phyloP scores from a whole-genome alignment of 164 flowering plant genomes.

The Akebia trifoliata region DNA sequence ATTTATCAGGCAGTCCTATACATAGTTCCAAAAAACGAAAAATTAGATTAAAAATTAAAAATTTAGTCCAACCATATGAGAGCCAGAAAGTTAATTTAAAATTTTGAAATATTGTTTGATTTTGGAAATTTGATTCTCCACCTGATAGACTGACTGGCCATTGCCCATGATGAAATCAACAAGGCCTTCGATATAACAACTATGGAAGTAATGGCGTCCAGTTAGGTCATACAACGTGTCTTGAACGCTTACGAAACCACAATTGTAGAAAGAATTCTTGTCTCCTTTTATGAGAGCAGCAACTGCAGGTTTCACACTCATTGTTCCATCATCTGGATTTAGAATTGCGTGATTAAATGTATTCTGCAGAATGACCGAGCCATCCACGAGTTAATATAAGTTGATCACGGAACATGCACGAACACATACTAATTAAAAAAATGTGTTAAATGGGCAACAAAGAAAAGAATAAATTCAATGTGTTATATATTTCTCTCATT shows the following conservation, averaged over 20 bases:
- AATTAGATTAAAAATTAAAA: too few species aligned
- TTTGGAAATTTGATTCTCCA: background rate
- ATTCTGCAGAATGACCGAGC: background rate
- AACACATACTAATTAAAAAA: too few species aligned
- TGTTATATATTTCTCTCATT: too few species aligned
- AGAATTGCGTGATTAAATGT: background rate
- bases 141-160: slow-evolving; percentile 10
- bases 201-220: slow-evolving; percentile 7
- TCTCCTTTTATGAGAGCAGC: slow-evolving; percentile 2
- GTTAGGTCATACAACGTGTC: slow-evolving; percentile 6
- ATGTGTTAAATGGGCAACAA: too few species aligned
- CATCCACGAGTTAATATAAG: too few species aligned
- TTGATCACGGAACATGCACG: too few species aligned
- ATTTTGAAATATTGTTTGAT: too few species aligned
- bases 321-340: background rate
- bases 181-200: slow-evolving; percentile 12
- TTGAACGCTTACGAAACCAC: slow-evolving; percentile 2
- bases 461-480: too few species aligned
- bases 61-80: too few species aligned
- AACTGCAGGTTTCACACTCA: background rate
- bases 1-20: too few species aligned
- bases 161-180: slow-evolving; percentile 24
- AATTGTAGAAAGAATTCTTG: slow-evolving; percentile 6
- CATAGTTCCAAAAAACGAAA: too few species aligned
- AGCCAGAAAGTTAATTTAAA: too few species aligned